Base-by-base conservation (phyloP, 2,329 filamentous ascomycete species). In the Basipetospora chlamydospora region DNA sequence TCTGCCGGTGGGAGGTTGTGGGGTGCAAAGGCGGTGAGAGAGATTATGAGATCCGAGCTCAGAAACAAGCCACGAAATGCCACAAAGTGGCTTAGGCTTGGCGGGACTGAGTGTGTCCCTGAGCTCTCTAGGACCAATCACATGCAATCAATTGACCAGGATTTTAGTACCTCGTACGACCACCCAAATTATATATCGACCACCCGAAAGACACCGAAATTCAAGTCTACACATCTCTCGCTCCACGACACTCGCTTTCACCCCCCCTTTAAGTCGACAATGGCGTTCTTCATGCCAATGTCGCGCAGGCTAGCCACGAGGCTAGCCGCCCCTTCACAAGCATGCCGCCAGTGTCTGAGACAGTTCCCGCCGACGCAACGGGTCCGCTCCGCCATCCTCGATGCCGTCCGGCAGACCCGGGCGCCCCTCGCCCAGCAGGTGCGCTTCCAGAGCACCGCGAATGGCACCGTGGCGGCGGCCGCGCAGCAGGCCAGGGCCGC, bases 321-420 rank as follows among this genome's bases (percentile, higher is more conserved):
- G 45, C 50, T 57, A 15, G 52, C 62, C 22, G 48, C 53, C 20
- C 51, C 57, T 22, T 55, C 59, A 39, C 58, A 66, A 37, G 48
- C 60, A 48, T 68, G 64, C 53, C 63, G 63, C 43, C 66, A 68
- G 59, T 70, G 64, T 50, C 58, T 60, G 4, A n/a, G n/a, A n/a
- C 36, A 56, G 41, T 43, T 47, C 23, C 16, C 28, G 9, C 20
- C 36, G n/a, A 30, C 25, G 3, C 11, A 16, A 1, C 13, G 15
- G 15, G 11, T 15, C 10, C 30, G 16, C 12, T 33, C 35, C 11
- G 26, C 22, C 6, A 28, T 37, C n/a, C 35, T 37, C 12, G 35
- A 37, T 7, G 35, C 35, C 12, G 15, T 37, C 39, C 52, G 55
- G 40, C 54, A 50, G 38, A 23, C 26, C 38, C 34, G 35, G 12